Percentiles rank a stretch among this genome's conserved stretches.
phyloP scores from a whole-genome alignment of 495 filamentous ascomycete genomes.

The Cenococcum geophilum region DNA sequence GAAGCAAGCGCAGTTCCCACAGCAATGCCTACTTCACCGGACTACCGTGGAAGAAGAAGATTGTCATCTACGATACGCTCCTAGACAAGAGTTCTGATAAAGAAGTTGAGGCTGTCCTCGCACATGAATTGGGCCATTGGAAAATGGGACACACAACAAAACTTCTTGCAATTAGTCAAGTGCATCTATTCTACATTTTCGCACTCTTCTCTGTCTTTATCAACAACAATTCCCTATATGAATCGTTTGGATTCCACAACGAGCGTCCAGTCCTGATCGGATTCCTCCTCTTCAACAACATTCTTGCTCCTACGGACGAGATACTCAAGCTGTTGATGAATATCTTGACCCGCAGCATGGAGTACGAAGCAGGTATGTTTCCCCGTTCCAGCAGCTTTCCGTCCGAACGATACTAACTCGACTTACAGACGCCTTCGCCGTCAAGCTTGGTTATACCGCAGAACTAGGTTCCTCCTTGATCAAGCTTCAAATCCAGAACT shows the following conservation, averaged over 20 bases:
- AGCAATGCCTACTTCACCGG: constrained; percentile 99
- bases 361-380: constrained; percentile 82
- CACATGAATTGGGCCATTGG: constrained; percentile 97
- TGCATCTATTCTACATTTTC: constrained; percentile 94
- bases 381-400: background rate
- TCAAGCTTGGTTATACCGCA: constrained; percentile 73
- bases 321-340: constrained; percentile 93
- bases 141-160: constrained; percentile 89
- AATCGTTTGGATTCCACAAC: constrained; percentile 81
- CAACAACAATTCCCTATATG: constrained; percentile 85
- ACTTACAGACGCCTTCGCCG: constrained; percentile 66
- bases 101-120: constrained; percentile 91
- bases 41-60: constrained; percentile 97
- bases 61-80: constrained; percentile 96
- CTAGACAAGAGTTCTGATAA: constrained; percentile 88
- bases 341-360: constrained; percentile 84
- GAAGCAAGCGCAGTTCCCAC: constrained; percentile 93
- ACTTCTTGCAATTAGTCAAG: constrained; percentile 71
- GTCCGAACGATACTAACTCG: background rate
- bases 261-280: constrained; percentile 90
- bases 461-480: constrained; percentile 82
- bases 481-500: constrained; percentile 96
- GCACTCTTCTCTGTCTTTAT: constrained; percentile 94
- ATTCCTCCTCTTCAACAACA: constrained; percentile 93
- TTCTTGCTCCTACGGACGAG: constrained; percentile 83